Evolutionary conservation across 768 basidiomycete species (phyloP), one percentile per base, ranked within the genome.

Genomic region (Termitomyces sp.): DNA sequence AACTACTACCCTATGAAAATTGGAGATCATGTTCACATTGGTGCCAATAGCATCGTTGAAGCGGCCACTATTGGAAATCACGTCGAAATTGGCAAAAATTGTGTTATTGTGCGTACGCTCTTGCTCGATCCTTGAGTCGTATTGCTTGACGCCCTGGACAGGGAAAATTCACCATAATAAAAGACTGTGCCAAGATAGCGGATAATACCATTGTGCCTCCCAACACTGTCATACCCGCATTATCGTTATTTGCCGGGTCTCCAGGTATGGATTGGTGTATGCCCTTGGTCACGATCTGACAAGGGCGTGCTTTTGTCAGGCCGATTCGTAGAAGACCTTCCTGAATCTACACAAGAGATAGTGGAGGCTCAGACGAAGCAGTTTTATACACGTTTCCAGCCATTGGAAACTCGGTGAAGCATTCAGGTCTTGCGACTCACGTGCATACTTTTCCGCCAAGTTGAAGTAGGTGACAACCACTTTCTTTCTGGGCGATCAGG

Each of bases 1-100:
- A 97, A 98, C 70, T 98, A 96, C 75, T 98, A 98, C 69, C 96
- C 96, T 6, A 94, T 98, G 89, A 94, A 96, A 72, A 88, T 99
- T 11, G 93, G 94, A 3, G 96, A 98, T 75, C 88, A 93, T 70
- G 97, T 98, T 24, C 90, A 96, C 63, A 92, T 99, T 49, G 96
- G 96, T 16, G 85, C 90, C n/a, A 84, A 85, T 65, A 85, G 84
- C 46, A 86, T 98, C 57, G 84, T 99, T 22, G 97, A 99, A 76
- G 97, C 97, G 0, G 95, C 96, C 0, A 90, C 89, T 2, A 95
- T 98, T 53, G 96, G 97, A 3, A 93, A 89, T 68, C 88, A 94
- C 65, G 95, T 97, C 53, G 88, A 94, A 70, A 96, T 99, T 60
- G 96, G 96, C 44, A 92, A 91, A 77, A 93, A 94, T 70, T 96